Conservation (phyloP, 768 basidiomycete species). For the Termitomyces heimii region DNA sequence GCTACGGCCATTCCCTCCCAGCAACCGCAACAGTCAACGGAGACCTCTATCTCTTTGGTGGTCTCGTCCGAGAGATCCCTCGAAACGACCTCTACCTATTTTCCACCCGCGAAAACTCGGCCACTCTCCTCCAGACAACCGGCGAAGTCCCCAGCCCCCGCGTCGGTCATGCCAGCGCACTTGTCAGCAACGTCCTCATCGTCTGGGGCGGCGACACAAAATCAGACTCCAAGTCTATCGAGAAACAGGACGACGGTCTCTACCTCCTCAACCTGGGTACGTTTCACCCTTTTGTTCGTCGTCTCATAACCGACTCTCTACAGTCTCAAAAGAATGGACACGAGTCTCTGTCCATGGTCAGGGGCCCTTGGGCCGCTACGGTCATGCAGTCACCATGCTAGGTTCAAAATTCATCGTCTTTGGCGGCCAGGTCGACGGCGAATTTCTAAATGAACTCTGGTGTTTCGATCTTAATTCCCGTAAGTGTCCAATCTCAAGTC, state of each 20-base stretch:
- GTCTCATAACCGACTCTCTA: neutral
- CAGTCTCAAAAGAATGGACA: slow-evolving; percentile 95
- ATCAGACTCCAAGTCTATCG: slow-evolving; percentile 58
- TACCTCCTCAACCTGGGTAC: slow-evolving; percentile 92
- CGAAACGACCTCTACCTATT: slow-evolving; percentile 94
- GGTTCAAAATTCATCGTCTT: slow-evolving; percentile 92
- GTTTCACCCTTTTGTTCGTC: slow-evolving; percentile 22
- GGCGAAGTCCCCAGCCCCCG: slow-evolving; percentile 86
- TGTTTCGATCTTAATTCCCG: slow-evolving; percentile 92
- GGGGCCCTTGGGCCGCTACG: slow-evolving; percentile 86
- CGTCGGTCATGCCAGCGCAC: slow-evolving; percentile 95
- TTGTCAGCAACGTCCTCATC: slow-evolving; percentile 92
- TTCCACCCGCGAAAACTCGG: slow-evolving; percentile 70
- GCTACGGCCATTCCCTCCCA: slow-evolving; percentile 93
- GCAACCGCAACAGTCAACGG: slow-evolving; percentile 71
- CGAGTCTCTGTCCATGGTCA: slow-evolving; percentile 72
- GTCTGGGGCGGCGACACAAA: slow-evolving; percentile 99
- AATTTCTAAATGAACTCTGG: slow-evolving; percentile 95
- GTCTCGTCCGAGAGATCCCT: slow-evolving; percentile 85
- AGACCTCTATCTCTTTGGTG: slow-evolving; percentile 95
- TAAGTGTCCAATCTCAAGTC: slow-evolving; percentile 34
- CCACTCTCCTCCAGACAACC: slow-evolving; percentile 77
- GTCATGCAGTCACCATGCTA: slow-evolving; percentile 90
- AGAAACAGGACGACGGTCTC: slow-evolving; percentile 86
- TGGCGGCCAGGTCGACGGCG: slow-evolving; percentile 93